A percentile compares a stretch with the other conserved stretches of the same genome.
Conservation (phyloP, 305 asterid genomes). For the Fraxinus nigra region DNA sequence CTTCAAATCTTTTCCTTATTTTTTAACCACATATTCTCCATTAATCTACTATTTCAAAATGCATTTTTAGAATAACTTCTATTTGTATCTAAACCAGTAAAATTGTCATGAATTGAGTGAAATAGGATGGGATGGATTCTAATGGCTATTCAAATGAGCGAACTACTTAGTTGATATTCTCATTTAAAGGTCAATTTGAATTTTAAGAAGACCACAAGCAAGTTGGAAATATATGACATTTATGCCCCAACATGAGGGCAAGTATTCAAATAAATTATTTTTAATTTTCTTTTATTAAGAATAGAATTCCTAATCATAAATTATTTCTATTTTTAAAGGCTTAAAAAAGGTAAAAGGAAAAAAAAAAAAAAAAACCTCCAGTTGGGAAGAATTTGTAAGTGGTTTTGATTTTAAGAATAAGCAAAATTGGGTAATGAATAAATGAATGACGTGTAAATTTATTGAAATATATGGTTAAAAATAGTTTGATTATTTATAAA, state of each 20-base stretch:
- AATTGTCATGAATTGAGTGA: background rate
- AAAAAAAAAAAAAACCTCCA: background rate
- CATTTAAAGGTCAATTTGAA: background rate
- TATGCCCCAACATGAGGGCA: background rate
- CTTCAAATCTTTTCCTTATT: too few species aligned
- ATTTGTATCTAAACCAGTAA: background rate
- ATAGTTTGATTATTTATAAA: too few species aligned
- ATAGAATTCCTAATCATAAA: background rate
- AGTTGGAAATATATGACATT: background rate
- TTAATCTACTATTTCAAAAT: background rate
- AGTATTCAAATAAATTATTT: background rate
- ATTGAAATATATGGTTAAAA: background rate
- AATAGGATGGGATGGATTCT: background rate
- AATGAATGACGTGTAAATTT: background rate
- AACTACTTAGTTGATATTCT: too few species aligned
- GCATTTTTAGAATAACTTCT: background rate
- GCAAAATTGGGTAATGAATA: background rate
- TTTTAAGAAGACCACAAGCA: background rate
- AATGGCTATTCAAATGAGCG: background rate
- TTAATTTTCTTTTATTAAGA: background rate
- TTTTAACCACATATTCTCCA: too few species aligned
- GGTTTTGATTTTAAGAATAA: background rate
- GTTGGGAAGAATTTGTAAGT: background rate
- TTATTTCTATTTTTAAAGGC: background rate
- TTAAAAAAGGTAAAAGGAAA: too few species aligned